These are phyloP conservation scores for Triticum aestivum DNA, from an alignment of 176 grass and related monocot genomes.

Conservation along the genomic window IWGSC_CS_RefSeq_v2.1 NC_057798.1:235068623-235069122, in stretches of 20 bases:
- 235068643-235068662: background rate
- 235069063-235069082: conserved; percentile 9
- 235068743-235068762: background rate
- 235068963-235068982: conserved; percentile 2
- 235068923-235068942: background rate
- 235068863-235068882: background rate
- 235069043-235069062: conserved; percentile 7
- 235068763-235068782: conserved; percentile 2
- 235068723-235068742: background rate
- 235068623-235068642: background rate
- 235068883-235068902: background rate
- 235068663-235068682: background rate
- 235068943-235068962: background rate
- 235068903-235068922: background rate
- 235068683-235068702: background rate
- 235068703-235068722: background rate
- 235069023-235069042: background rate
- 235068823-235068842: background rate
- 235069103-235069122: background rate
- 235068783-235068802: background rate
- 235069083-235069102: conserved; percentile 1
- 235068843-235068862: background rate
- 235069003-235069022: background rate
- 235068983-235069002: background rate
- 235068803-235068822: background rate